A percentile compares a stretch with the other conserved stretches of the same genome.
Conservation (phyloP, 805 yeast genomes). For the Sugiyamaella americana region DNA sequence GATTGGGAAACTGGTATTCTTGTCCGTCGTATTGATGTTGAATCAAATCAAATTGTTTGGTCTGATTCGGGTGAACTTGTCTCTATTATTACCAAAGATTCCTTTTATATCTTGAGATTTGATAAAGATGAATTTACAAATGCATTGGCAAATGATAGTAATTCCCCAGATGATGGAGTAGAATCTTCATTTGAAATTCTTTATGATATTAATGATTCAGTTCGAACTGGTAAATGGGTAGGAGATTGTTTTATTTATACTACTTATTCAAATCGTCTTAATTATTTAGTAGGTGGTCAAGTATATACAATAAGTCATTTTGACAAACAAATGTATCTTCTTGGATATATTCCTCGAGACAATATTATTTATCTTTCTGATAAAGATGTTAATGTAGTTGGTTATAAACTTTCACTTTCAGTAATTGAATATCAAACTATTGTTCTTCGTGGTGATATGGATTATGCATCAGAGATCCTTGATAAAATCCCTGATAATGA, state of each 20-base stretch:
- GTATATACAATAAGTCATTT: constrained; percentile 88
- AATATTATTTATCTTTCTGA: constrained; percentile 86
- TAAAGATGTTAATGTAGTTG: constrained; percentile 75
- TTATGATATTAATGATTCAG: constrained; percentile 71
- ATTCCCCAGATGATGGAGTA: constrained; percentile 80
- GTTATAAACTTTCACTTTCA: constrained; percentile 75
- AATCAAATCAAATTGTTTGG: constrained; percentile 74
- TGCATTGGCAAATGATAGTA: constrained; percentile 50
- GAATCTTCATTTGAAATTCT: constrained; percentile 81
- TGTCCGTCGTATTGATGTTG: constrained; percentile 86
- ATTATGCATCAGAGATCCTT: constrained; percentile 62
- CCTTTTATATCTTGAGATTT: constrained; percentile 71
- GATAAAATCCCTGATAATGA: constrained; percentile 55
- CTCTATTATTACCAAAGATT: constrained; percentile 62
- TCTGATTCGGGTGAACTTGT: constrained; percentile 88
- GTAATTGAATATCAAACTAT: constrained; percentile 95
- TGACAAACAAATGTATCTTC: constrained; percentile 76
- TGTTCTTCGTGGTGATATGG: constrained; percentile 90
- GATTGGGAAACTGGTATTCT: constrained; percentile 88
- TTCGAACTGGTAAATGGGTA: constrained; percentile 89
- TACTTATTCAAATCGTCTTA: constrained; percentile 77
- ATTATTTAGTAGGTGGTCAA: constrained; percentile 92
- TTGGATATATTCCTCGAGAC: constrained; percentile 88
- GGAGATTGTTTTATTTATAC: constrained; percentile 96
- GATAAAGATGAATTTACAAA: constrained; percentile 60